These are phyloP conservation scores for Termitomyces sp. DNA, from an alignment of 768 basidiomycete species.

Conservation along the genomic window DNA sequence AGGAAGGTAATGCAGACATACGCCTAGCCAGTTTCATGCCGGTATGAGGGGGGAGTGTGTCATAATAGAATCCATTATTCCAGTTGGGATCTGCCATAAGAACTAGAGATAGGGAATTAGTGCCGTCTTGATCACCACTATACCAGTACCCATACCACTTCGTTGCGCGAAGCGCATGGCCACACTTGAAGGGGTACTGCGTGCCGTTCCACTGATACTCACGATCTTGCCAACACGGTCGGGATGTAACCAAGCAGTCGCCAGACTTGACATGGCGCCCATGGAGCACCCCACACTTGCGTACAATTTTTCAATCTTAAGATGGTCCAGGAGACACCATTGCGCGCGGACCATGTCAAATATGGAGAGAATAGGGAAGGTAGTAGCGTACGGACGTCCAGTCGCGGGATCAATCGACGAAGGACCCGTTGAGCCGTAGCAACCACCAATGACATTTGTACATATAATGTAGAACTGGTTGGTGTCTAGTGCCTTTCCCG, in stretches of 20 bases:
- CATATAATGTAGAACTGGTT: slow-evolving; percentile 90
- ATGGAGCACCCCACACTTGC: slow-evolving; percentile 94
- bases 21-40: slow-evolving; percentile 99
- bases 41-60: slow-evolving; percentile 88
- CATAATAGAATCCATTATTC: slow-evolving; percentile 99
- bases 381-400: slow-evolving; percentile 75
- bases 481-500: slow-evolving; percentile 91
- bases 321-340: slow-evolving; percentile 76
- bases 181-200: slow-evolving; percentile 87
- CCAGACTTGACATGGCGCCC: slow-evolving; percentile 98
- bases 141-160: slow-evolving; percentile 59
- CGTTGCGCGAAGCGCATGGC: slow-evolving; percentile 96
- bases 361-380: slow-evolving; percentile 86
- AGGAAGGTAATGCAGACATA: slow-evolving; percentile 24
- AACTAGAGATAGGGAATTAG: slow-evolving; percentile 42
- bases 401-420: slow-evolving; percentile 72
- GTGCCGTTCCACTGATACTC: slow-evolving; percentile 91
- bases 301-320: slow-evolving; percentile 81
- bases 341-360: slow-evolving; percentile 98
- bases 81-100: slow-evolving; percentile 99
- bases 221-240: slow-evolving; percentile 85
- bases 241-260: slow-evolving; percentile 90
- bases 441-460: slow-evolving; percentile 95
- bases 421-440: slow-evolving; percentile 96
- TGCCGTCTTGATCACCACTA: background rate